Conservation (phyloP, 2,329 filamentous ascomycete species). For the Sarocladium oryzae region DNA sequence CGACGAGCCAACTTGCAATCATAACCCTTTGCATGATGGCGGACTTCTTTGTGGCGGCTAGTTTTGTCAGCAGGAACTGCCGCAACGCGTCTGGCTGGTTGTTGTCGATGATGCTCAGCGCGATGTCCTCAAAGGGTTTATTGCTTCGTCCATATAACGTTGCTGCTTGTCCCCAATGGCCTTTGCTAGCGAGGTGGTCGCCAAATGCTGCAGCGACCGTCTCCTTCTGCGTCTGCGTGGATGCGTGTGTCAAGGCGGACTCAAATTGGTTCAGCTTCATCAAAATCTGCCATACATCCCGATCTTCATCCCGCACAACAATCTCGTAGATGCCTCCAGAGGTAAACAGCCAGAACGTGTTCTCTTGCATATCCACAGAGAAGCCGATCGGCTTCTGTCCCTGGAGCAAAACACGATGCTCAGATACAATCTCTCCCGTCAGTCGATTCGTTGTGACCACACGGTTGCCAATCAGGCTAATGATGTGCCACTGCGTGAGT, state of each 20-base stretch:
- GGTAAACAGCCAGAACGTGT: conserved; percentile 96
- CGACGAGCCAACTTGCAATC: conserved; percentile 91
- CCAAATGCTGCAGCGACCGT: conserved; percentile 87
- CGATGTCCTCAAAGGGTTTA: conserved; percentile 95
- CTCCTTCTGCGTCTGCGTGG: conserved; percentile 75
- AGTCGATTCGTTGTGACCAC: conserved; percentile 82
- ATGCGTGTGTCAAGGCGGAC: conserved; percentile 77
- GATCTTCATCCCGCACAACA: conserved; percentile 79
- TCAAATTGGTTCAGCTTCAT: conserved; percentile 83
- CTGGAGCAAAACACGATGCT: conserved; percentile 72
- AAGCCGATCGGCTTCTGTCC: conserved; percentile 78
- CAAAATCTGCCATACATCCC: conserved; percentile 94
- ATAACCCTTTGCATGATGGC: conserved; percentile 89
- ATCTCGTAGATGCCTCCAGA: conserved; percentile 89
- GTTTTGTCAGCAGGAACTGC: conserved; percentile 81
- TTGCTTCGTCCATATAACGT: conserved; percentile 89
- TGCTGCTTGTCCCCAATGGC: conserved; percentile 79
- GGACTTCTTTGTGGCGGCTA: conserved; percentile 74
- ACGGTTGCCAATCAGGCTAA: conserved; percentile 74
- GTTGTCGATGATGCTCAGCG: conserved; percentile 82
- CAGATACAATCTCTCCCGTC: conserved; percentile 78
- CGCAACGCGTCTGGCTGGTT: conserved; percentile 84
- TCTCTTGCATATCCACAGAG: conserved; percentile 85
- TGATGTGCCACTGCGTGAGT: conserved; percentile 88
- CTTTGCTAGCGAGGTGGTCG: conserved; percentile 76